Evolutionary conservation across 495 filamentous ascomycete species (phyloP), one percentile per base, ranked within the genome.

Genomic region (Collariella sp.): DNA sequence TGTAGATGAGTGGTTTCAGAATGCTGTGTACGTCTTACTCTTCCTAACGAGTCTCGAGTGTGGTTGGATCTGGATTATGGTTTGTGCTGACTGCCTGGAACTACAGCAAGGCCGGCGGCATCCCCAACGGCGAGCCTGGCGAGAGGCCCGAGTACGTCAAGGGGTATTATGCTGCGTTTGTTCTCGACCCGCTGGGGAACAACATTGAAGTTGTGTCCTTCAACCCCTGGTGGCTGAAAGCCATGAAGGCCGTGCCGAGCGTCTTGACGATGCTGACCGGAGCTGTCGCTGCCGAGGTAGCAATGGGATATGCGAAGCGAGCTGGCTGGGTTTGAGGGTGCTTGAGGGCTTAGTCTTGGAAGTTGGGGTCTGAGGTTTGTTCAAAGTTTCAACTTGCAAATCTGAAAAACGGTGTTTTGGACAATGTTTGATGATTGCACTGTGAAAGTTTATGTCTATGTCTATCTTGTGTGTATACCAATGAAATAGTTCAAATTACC

Each of bases 141-240:
- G 46, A 70, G 33, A 61, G 78, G 33, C 26, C 60, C 1, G 12
- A 39, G 11, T 77, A 73, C 56, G 57, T 63, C 44, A 67, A 68
- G 48, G 67, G 66, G n/a, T 80, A 77, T 52, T 78, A 75, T 59
- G 73, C 65, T 2, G 71, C 73, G 1, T 79, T 71, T 62, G 66
- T 61, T 16, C 38, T 57, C 4, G 59, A 57, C 45, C 54, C 59
- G 10, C 46, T 61, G 45, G 59, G 59, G 18, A 61, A 61, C 46
- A 61, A 61, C 33, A 39, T 57, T 46, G 59, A 61, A 38, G 54
- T 36, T 2, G 41, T 57, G 0, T 22, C 45, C 29, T 61, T 49
- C 34, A 57, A 51, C 42, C 53, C 53, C 2, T 26, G 23, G 26
- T 56, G 53, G 58, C 9, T 60, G 33, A 12, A 46, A 39, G 43